Percentiles rank a stretch among this genome's conserved stretches.
Conservation (phyloP, 805 yeast genomes). For the Myxozyma nipponensis region DNA sequence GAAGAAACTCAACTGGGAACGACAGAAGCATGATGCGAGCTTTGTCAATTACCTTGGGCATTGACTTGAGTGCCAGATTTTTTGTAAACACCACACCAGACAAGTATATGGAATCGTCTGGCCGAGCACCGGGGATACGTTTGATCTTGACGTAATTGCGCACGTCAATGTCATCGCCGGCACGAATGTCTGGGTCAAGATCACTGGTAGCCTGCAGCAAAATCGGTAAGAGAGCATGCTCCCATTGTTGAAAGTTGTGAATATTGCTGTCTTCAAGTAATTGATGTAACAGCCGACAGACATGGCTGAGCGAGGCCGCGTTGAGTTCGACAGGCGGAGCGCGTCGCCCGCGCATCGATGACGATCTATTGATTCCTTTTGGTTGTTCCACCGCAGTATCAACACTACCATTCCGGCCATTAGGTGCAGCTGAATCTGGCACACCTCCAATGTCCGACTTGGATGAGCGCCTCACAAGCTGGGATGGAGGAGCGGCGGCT, state of each 20-base stretch:
- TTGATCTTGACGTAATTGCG: constrained; percentile 87
- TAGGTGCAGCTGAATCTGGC: neutral
- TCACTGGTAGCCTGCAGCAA: constrained; percentile 53
- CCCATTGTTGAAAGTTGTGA: constrained; percentile 51
- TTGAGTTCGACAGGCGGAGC: constrained; percentile 34
- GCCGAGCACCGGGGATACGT: constrained; percentile 70
- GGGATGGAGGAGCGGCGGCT: neutral
- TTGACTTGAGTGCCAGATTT: constrained; percentile 69
- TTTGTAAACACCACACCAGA: constrained; percentile 86
- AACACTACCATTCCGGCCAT: constrained; percentile 5
- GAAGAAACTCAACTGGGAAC: constrained; percentile 83
- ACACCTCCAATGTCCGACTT: neutral
- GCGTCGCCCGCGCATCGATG: constrained; percentile 33
- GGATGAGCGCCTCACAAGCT: neutral
- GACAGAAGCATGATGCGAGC: constrained; percentile 80
- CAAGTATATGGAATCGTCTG: constrained; percentile 56
- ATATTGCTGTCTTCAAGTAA: constrained; percentile 60
- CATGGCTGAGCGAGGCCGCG: constrained; percentile 40
- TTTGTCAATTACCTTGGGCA: constrained; percentile 59
- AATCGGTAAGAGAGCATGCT: constrained; percentile 46
- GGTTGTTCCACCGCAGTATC: neutral
- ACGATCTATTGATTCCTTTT: constrained; percentile 19
- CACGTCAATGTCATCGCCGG: constrained; percentile 75
- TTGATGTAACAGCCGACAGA: constrained; percentile 54
- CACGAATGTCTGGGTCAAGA: constrained; percentile 55